Percentiles rank a stretch among this genome's conserved stretches.
These are phyloP conservation scores for Elsinoe necatrix DNA, from an alignment of 2,329 filamentous ascomycete species.

Conservation along the genomic window DNA sequence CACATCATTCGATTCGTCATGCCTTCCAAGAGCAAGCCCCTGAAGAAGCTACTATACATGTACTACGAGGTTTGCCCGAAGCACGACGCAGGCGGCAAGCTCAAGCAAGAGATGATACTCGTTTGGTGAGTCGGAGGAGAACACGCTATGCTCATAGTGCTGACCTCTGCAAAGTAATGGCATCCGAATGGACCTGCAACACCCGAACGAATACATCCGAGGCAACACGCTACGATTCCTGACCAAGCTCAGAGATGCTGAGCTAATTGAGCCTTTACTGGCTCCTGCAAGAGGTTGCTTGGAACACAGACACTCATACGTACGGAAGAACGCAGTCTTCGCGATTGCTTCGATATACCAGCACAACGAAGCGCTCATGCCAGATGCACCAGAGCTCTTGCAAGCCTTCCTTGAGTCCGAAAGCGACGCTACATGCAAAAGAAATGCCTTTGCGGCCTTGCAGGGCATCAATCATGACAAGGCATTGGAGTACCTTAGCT, in stretches of 20 bases:
- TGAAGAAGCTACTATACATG: conserved; percentile 98
- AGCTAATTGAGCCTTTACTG: conserved; percentile 91
- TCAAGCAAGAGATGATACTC: conserved; percentile 99
- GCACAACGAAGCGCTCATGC: conserved; percentile 85
- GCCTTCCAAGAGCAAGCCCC: conserved; percentile 90
- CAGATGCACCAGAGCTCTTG: conserved; percentile 88
- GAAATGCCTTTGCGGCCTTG: conserved; percentile 91
- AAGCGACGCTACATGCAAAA: conserved; percentile 91
- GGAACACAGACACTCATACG: conserved; percentile 93
- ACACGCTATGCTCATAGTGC: not conserved
- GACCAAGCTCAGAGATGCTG: conserved; percentile 88
- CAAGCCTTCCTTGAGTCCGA: conserved; percentile 82
- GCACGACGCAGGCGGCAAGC: conserved; percentile 80
- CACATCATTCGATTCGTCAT: conserved; percentile 99
- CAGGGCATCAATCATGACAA: conserved; percentile 88
- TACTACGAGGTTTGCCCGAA: conserved; percentile 99
- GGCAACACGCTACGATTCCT: conserved; percentile 98
- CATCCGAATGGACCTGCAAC: conserved; percentile 93
- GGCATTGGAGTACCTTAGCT: conserved; percentile 77
- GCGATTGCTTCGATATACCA: conserved; percentile 86
- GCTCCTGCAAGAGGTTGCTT: conserved; percentile 87
- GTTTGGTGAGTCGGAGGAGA: conserved; percentile 63
- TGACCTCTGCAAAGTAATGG: conserved; percentile 60
- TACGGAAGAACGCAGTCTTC: conserved; percentile 96
- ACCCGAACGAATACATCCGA: conserved; percentile 95